These are phyloP conservation scores for Neoboletus subvelutipes DNA, from an alignment of 768 basidiomycete species.

Conservation along the genomic window DNA sequence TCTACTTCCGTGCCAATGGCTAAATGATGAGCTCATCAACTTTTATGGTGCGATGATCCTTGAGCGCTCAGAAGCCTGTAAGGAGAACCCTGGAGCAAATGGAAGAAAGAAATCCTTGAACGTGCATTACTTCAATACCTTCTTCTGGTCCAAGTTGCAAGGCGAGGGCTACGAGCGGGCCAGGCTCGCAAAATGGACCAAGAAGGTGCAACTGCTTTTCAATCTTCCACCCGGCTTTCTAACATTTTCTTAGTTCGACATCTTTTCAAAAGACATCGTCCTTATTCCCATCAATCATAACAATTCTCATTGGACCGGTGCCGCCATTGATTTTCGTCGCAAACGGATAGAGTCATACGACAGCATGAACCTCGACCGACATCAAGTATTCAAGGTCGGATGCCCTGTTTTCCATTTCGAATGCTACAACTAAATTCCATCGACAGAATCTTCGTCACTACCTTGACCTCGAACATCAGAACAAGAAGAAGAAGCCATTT, in stretches of 20 bases:
- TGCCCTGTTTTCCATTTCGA: neutral
- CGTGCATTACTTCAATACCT: slow-evolving; percentile 86
- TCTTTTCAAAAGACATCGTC: slow-evolving; percentile 85
- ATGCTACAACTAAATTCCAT: neutral
- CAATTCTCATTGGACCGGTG: slow-evolving; percentile 92
- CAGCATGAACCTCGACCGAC: slow-evolving; percentile 73
- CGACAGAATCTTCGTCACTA: slow-evolving; percentile 70
- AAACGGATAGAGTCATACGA: slow-evolving; percentile 96
- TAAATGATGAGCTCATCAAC: slow-evolving; percentile 97
- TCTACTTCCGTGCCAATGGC: slow-evolving; percentile 73
- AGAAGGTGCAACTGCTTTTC: slow-evolving; percentile 60
- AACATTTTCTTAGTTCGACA: slow-evolving; percentile 61
- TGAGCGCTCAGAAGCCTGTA: slow-evolving; percentile 60
- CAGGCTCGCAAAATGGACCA: slow-evolving; percentile 90
- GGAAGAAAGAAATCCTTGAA: slow-evolving; percentile 47
- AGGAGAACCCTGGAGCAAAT: slow-evolving; percentile 50
- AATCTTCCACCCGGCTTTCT: neutral
- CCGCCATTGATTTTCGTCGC: slow-evolving; percentile 84
- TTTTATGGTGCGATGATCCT: slow-evolving; percentile 90
- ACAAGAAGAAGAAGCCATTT: slow-evolving; percentile 85
- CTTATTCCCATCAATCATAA: slow-evolving; percentile 89
- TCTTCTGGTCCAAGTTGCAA: slow-evolving; percentile 85
- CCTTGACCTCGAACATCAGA: slow-evolving; percentile 75
- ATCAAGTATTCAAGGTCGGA: slow-evolving; percentile 65
- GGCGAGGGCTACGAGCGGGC: slow-evolving; percentile 80